A percentile compares a stretch with the other conserved stretches of the same genome.
Evolutionary conservation across 306 rosid genomes (phyloP).

Genomic region (Rubus idaeus): DNA sequence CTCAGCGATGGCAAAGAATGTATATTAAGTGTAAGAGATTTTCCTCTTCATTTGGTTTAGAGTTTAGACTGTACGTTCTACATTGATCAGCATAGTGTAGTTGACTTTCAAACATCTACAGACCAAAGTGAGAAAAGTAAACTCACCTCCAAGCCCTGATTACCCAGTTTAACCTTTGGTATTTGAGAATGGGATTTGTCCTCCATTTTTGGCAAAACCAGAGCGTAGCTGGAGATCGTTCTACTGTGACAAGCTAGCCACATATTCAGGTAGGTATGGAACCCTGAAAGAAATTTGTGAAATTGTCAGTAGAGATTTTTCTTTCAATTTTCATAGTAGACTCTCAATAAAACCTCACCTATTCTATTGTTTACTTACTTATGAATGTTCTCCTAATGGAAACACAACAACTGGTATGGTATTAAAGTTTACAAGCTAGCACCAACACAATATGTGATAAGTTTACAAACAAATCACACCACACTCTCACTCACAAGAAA

Average conservation of each 20-base stretch:
- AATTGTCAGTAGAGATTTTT: no score
- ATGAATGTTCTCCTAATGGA: background rate
- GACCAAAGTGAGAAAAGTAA: background rate
- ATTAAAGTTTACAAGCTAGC: no score
- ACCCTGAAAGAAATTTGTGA: no score
- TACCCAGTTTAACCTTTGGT: conserved; percentile 68
- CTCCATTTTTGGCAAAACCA: conserved; percentile 36
- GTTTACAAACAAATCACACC: no score
- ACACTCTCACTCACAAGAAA: no score
- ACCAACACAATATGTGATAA: no score
- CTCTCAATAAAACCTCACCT: background rate
- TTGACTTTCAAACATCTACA: background rate
- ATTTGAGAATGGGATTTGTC: conserved; percentile 32
- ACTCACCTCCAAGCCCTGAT: conserved; percentile 69
- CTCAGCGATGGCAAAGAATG: background rate
- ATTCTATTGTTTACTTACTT: no score
- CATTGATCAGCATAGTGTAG: background rate
- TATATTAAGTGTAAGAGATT: background rate
- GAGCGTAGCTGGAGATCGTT: no score
- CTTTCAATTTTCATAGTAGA: no score
- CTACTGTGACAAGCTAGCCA: no score
- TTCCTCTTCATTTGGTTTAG: background rate
- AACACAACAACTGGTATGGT: background rate
- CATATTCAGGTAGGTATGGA: no score
- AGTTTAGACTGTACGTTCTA: no score